phyloP scores from a whole-genome alignment of 73 alveolate species.

The Loxodes magnus region DNA sequence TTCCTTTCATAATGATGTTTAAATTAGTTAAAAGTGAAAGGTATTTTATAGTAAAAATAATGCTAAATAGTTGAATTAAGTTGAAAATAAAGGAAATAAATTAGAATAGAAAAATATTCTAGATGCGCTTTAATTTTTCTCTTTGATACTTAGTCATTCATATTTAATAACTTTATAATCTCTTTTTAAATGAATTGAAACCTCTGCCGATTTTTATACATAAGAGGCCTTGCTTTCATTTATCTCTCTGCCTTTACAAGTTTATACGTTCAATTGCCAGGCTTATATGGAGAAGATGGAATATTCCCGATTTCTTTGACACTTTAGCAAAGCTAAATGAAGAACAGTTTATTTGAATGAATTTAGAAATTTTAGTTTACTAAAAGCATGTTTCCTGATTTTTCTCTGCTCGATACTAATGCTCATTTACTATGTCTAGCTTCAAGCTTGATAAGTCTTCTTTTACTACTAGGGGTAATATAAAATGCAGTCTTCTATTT shows the following conservation, averaged over 20 bases:
- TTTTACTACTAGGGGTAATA: conserved; percentile 17
- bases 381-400: conserved; percentile 14
- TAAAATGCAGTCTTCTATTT: conserved; percentile 26
- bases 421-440: conserved; percentile 16
- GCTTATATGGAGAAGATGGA: conserved; percentile 16
- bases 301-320: conserved; percentile 22
- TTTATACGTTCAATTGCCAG: conserved; percentile 23
- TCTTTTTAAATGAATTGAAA: no score
- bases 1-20: no score
- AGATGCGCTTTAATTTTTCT: no score
- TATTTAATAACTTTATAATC: no score
- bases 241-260: conserved; percentile 21
- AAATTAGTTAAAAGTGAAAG: no score
- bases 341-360: background rate
- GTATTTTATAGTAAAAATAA: no score
- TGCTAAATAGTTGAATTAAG: no score
- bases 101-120: no score
- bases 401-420: conserved; percentile 19
- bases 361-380: background rate
- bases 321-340: conserved; percentile 9
- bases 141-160: no score
- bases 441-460: background rate
- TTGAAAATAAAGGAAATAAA: no score
- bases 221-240: conserved; percentile 12
- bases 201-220: no score